Percentiles rank a stretch among this genome's conserved stretches.
phyloP scores from a whole-genome alignment of 371 early-diverging fungal species.

The Choanephora cucurbitarum region DNA sequence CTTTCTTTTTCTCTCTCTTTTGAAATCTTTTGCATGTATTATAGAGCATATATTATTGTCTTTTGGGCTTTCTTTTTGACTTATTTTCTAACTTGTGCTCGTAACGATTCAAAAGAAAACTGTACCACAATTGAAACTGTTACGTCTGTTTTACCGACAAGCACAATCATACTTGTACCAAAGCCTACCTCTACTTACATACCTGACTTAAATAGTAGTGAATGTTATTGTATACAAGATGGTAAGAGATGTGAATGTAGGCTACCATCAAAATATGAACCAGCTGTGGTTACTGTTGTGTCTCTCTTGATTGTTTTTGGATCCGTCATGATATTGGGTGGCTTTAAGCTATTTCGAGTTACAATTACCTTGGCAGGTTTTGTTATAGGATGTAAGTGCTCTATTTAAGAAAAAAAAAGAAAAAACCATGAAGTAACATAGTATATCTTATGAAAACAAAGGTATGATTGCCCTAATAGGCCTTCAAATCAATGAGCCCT shows the following conservation, averaged over 20 bases:
- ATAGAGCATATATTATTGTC: too few species aligned
- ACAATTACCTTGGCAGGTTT: slow-evolving; percentile 30
- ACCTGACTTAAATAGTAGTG: not conserved
- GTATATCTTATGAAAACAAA: not conserved
- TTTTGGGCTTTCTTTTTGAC: too few species aligned
- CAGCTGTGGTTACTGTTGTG: slow-evolving; percentile 4
- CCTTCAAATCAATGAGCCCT: slow-evolving; percentile 23
- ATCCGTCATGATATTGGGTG: slow-evolving; percentile 16
- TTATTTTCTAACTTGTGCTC: too few species aligned
- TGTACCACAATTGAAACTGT: too few species aligned
- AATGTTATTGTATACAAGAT: not conserved
- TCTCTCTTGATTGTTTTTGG: slow-evolving; percentile 20
- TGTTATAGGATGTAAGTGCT: slow-evolving; percentile 28
- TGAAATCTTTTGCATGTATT: too few species aligned
- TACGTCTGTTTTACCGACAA: not conserved
- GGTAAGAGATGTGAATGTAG: not conserved
- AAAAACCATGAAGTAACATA: not conserved
- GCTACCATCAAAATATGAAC: not conserved
- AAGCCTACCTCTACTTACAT: not conserved
- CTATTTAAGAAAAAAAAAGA: not conserved
- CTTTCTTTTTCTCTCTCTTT: too few species aligned
- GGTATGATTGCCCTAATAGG: slow-evolving; percentile 5
- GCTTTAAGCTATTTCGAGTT: slow-evolving; percentile 31
- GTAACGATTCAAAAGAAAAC: too few species aligned
- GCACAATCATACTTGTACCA: not conserved